These are phyloP conservation scores for Trichosporon faecale DNA, from an alignment of 1,284 basidiomycete species.

Conservation along the genomic window DNA sequence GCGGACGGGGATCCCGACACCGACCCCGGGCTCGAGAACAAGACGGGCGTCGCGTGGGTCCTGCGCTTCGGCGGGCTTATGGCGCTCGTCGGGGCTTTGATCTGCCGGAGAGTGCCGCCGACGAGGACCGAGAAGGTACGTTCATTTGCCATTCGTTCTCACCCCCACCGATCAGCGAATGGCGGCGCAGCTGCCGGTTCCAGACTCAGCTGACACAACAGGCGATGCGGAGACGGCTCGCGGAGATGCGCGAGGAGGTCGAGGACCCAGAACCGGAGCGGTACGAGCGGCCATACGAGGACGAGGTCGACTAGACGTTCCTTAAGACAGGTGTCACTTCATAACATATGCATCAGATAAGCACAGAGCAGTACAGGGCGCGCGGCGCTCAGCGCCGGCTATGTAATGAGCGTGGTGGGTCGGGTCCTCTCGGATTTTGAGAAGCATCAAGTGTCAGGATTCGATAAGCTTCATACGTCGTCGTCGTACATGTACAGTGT, in stretches of 20 bases:
- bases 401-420: background rate
- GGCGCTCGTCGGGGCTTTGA: constrained; percentile 69
- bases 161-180: too few relatives aligned
- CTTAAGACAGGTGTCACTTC: background rate
- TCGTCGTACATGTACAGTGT: background rate
- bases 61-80: constrained; percentile 85
- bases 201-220: constrained; percentile 14
- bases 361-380: background rate
- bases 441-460: background rate
- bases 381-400: too few relatives aligned
- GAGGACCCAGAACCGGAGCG: background rate
- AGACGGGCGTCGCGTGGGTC: constrained; percentile 88
- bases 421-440: background rate
- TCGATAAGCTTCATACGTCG: background rate
- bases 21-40: constrained; percentile 62
- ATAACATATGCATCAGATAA: background rate
- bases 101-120: constrained; percentile 74
- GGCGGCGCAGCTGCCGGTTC: too few relatives aligned
- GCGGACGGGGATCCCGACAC: constrained; percentile 59
- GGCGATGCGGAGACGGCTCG: constrained; percentile 74
- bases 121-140: constrained; percentile 73
- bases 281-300: background rate
- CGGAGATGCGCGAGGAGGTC: constrained; percentile 64
- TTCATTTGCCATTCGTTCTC: background rate
- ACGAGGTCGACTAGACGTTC: background rate